These are phyloP conservation scores for Solanum commersonii DNA, from an alignment of 257 asterid genomes.

Conservation along the genomic window DNA sequence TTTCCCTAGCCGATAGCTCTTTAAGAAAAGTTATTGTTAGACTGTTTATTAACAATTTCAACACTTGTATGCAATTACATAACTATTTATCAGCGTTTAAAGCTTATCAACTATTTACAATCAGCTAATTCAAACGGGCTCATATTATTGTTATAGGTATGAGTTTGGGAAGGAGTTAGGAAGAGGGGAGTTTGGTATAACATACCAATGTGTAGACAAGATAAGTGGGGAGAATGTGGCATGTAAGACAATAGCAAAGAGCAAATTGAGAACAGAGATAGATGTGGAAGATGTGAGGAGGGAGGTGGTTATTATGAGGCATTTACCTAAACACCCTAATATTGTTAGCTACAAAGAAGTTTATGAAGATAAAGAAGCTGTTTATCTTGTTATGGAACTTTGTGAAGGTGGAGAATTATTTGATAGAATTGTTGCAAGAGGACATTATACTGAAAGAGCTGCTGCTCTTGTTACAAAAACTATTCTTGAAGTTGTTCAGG, in stretches of 20 bases:
- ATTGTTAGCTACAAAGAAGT: constrained; percentile 67
- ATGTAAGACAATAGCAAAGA: constrained; percentile 76
- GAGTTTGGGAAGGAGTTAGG: constrained; percentile 68
- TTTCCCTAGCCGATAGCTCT: neutral
- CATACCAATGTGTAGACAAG: constrained; percentile 47
- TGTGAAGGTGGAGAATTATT: constrained; percentile 83
- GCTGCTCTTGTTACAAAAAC: constrained; percentile 70
- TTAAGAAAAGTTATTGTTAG: neutral
- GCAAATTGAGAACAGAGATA: constrained; percentile 47
- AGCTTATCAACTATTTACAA: neutral
- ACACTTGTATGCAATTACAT: neutral
- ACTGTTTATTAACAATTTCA: neutral
- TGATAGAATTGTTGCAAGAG: constrained; percentile 67
- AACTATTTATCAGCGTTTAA: neutral
- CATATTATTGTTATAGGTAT: constrained; percentile 6
- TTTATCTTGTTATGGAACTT: constrained; percentile 82
- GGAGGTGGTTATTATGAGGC: constrained; percentile 81
- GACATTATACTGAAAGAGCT: constrained; percentile 82
- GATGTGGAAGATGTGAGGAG: constrained; percentile 80
- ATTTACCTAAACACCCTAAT: constrained; percentile 62
- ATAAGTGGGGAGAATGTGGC: constrained; percentile 42
- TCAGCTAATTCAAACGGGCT: neutral
- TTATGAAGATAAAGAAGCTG: constrained; percentile 66
- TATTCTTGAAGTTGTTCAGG: constrained; percentile 79
- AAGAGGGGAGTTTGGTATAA: constrained; percentile 83